Conservation (phyloP, 345 rosid species). For the Nasturtium officinale region DNA sequence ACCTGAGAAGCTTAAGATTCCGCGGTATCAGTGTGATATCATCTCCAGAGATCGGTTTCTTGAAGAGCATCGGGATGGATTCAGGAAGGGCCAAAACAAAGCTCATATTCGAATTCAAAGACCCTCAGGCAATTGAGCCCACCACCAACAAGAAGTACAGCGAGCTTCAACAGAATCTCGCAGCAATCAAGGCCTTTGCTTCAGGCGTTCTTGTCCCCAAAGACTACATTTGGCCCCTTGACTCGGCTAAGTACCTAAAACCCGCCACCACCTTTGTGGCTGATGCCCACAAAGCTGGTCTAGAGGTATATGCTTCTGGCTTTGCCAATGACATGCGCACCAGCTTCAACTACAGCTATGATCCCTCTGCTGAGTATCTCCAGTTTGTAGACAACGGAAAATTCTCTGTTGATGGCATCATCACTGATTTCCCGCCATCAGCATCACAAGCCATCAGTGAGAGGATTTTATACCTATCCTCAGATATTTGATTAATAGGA, state of each 20-base stretch:
- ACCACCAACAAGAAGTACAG: conserved; percentile 66
- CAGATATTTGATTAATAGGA: neutral
- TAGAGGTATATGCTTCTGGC: conserved; percentile 74
- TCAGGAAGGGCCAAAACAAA: conserved; percentile 51
- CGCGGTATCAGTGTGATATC: conserved; percentile 48
- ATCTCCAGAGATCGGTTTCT: conserved; percentile 79
- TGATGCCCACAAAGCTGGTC: conserved; percentile 79
- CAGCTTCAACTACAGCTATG: conserved; percentile 71
- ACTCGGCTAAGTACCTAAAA: conserved; percentile 52
- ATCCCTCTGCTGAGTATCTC: conserved; percentile 73
- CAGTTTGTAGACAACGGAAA: conserved; percentile 58
- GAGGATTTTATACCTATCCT: conserved; percentile 31
- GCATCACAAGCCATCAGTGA: conserved; percentile 72
- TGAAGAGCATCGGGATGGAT: conserved; percentile 57
- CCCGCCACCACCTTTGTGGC: conserved; percentile 62
- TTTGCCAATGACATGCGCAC: conserved; percentile 65
- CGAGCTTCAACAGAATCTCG: conserved; percentile 52
- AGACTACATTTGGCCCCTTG: conserved; percentile 68
- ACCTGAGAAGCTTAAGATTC: conserved; percentile 40
- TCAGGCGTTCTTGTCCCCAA: conserved; percentile 79
- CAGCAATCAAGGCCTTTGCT: conserved; percentile 60
- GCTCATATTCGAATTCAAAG: conserved; percentile 59
- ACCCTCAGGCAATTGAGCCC: conserved; percentile 59
- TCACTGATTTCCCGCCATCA: conserved; percentile 83
- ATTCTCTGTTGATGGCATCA: conserved; percentile 75